Evolutionary conservation across 2,329 filamentous ascomycete genomes (phyloP).

Genomic region (Tolypocladium sp.): DNA sequence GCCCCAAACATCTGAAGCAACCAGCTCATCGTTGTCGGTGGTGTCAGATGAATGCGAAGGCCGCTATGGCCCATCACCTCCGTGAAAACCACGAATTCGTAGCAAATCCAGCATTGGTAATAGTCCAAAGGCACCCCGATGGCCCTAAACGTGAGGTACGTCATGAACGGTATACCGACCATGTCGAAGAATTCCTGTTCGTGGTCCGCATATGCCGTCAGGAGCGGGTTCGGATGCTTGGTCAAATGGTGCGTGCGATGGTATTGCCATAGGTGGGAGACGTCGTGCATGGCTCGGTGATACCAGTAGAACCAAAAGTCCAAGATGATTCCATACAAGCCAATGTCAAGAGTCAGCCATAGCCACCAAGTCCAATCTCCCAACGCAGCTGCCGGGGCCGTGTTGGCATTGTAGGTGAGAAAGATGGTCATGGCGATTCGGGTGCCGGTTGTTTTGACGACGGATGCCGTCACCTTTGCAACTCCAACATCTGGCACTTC

Average conservation of each 20-base stretch:
- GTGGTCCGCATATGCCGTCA: constrained; percentile 29
- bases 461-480: constrained; percentile 19
- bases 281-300: constrained; percentile 28
- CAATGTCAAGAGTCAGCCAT: constrained; percentile 28
- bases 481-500: constrained; percentile 30
- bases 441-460: constrained; percentile 21
- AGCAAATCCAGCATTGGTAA: constrained; percentile 36
- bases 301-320: constrained; percentile 35
- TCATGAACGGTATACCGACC: constrained; percentile 27
- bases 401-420: constrained; percentile 18
- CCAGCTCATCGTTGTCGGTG: constrained; percentile 20
- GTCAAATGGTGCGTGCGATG: constrained; percentile 35
- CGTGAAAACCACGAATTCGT: constrained; percentile 29
- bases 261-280: constrained; percentile 28
- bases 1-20: constrained; percentile 19
- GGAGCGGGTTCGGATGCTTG: constrained; percentile 32
- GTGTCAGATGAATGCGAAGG: constrained; percentile 22
- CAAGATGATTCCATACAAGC: constrained; percentile 29
- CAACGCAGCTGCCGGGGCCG: constrained; percentile 6
- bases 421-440: constrained; percentile 22
- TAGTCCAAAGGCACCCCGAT: constrained; percentile 31
- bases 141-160: constrained; percentile 22
- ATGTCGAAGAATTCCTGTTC: constrained; percentile 34
- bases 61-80: constrained; percentile 28
- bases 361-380: constrained; percentile 12